These are phyloP conservation scores for Musa schizocarpa DNA, from an alignment of 176 grass and related monocot species.

Conservation along the genomic window DNA sequence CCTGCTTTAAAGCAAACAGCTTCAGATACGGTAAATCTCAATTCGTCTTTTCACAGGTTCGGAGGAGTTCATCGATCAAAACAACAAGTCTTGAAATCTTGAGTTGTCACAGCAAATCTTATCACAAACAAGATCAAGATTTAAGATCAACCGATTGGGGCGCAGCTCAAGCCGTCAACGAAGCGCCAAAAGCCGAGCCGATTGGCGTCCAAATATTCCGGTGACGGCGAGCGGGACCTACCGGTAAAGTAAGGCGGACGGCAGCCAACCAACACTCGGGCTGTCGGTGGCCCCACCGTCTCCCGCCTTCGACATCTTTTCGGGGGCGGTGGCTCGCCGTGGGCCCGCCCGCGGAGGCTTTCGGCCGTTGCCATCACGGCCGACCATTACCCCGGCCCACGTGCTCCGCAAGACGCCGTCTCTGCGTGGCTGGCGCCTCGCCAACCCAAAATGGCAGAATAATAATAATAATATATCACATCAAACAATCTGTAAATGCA, in stretches of 20 bases:
- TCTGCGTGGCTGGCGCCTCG: neutral
- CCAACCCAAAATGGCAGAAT: neutral
- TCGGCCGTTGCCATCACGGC: neutral
- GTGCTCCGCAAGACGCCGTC: neutral
- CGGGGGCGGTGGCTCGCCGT: conserved; percentile 19
- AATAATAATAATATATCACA: neutral
- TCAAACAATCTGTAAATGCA: no score
- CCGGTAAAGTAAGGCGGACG: neutral
- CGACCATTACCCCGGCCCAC: neutral
- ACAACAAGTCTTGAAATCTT: no score
- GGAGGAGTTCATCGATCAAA: no score
- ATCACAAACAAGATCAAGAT: no score
- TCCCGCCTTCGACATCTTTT: conserved; percentile 4
- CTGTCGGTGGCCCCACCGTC: neutral
- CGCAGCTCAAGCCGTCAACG: neutral
- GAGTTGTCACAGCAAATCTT: no score
- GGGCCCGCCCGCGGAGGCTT: neutral
- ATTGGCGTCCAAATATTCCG: neutral
- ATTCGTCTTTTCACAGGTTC: no score
- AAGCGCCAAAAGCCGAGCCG: neutral
- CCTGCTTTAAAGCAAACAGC: neutral
- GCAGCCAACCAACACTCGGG: neutral
- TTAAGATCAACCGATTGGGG: no score
- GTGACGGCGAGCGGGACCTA: neutral
- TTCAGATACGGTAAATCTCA: no score